These are phyloP conservation scores for Tylopilus sp. DNA, from an alignment of 768 basidiomycete species.

Conservation along the genomic window DNA sequence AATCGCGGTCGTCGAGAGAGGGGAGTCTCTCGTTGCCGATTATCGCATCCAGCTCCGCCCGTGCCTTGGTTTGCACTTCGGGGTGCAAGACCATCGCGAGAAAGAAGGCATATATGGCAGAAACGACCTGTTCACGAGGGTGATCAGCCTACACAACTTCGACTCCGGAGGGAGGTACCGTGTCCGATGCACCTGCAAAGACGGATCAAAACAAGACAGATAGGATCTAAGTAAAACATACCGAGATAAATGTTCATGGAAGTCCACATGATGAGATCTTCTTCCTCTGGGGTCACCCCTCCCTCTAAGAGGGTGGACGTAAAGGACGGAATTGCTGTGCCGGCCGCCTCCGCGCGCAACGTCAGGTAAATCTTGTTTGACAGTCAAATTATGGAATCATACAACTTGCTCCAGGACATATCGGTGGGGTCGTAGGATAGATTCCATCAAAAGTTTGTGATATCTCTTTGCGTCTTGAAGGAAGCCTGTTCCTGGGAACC, in stretches of 20 bases:
- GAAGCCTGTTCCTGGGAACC: constrained; percentile 37
- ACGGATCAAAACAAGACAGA: background rate
- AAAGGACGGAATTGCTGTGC: constrained; percentile 18
- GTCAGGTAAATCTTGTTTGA: background rate
- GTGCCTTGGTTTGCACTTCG: constrained; percentile 21
- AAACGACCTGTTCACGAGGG: constrained; percentile 6
- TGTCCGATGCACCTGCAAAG: constrained; percentile 42
- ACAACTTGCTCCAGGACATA: constrained; percentile 49
- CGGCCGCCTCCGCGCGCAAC: constrained; percentile 12
- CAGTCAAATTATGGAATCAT: background rate
- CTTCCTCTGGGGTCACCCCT: constrained; percentile 13
- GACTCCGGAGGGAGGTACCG: constrained; percentile 35
- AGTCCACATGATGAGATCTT: constrained; percentile 21
- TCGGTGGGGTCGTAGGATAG: constrained; percentile 43
- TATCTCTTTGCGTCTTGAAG: constrained; percentile 28
- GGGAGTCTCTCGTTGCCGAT: constrained; percentile 23
- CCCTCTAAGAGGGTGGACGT: constrained; percentile 14
- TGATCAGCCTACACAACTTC: constrained; percentile 26
- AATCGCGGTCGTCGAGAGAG: constrained; percentile 15
- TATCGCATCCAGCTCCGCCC: constrained; percentile 24
- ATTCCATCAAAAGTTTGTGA: constrained; percentile 28
- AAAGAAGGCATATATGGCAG: constrained; percentile 18
- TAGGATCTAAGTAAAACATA: background rate
- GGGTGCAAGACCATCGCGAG: too few relatives aligned
- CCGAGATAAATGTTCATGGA: constrained; percentile 9